Evolutionary conservation across 2,329 filamentous ascomycete species (phyloP), one percentile per base, ranked within the genome.

Genomic region (Hypoxylon sp.): DNA sequence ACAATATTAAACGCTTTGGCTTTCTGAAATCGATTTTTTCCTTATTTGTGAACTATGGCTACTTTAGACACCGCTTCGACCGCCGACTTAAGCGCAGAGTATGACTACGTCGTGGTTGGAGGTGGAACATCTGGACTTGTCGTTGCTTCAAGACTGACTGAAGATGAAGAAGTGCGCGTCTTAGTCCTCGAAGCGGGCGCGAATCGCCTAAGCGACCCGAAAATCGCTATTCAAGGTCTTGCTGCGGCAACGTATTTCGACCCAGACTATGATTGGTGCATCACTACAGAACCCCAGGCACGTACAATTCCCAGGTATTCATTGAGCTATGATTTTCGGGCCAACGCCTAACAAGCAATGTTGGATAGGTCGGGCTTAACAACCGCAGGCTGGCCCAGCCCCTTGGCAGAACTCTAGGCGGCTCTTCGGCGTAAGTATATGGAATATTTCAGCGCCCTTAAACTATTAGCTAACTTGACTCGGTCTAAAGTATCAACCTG

Each of bases 151-250:
- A 61, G 67, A 10, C 51, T 72, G 0, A 59, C 50, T 9, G 69
- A 72, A n/a, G 59, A 68, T 19, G 32, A 63, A 11, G 32, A 64
- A 14, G 53, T 76, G 5, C 74, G 75, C 36, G 76, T 75, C 7
- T 74, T 78, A 71, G 72, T 76, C n/a, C 48, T 67, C 0, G 64
- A 67, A 30, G 63, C 63, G 25, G 63, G 63, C 14, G 51, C 56
- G 13, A 61, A 61, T 25, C 63, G 43, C n/a, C n/a, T 61, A 19
- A 19, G 23, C 17, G 63, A 65, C 14, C 56, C 57, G 17, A 61
- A 60, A 13, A 52, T 65, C 17, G 43, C 43, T 11, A 57, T 61
- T n/a, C 63, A 60, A 46, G 51, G 43, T 9, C 50, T 65, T 46
- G 53, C 48, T 3, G 10, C 56, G 13, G 17, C 63, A 28, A 46